Base-by-base conservation (phyloP, 2,329 filamentous ascomycete species). In the Huntiella bhutanensis region DNA sequence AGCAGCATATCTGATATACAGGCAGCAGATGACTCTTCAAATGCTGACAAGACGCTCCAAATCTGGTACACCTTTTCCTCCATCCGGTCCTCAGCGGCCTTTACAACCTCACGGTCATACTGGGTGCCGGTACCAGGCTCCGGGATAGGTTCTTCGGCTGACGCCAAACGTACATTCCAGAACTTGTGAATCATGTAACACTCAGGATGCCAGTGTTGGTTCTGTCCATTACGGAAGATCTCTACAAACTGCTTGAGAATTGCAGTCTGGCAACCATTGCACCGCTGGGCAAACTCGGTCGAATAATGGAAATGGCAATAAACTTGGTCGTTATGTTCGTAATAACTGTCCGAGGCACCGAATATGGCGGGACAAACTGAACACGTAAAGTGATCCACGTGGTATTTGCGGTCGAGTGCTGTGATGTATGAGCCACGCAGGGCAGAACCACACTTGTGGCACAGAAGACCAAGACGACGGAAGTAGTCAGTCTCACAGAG, bases 131-230 rank as follows among this genome's bases (percentile, higher is more conserved):
- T 49, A 3, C 48, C 48, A 10, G 43, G 43, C 7, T 28, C 17
- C 35, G 35, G 44, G 16, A 36, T 41, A 16, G 48, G 48, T 16
- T 50, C 48, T 38, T 50, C 48, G 3, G 48, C 40, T 28, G 44
- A 39, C 6, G 48, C 34, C 34, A 98, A 68, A 44, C 91, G 79
- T 50, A 98, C 91, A 59, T 96, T 98, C 91, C 91, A 98, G 63
- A 96, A 98, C 58, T 98, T 98, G 66, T 98, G 91, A 52, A 98
- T 98, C 91, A 98, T 98, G 63, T 98, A 98, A 62, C 91, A 98
- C 63, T 98, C 91, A 2, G 91, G 91, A 59, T 98, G 91, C 91
- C 91, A 98, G 60, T 98, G 91, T 58, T 98, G 91, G 58, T 96
- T 95, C 59, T 94, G 83, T 2, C 88, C 88, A 61, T 96, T 96